These are phyloP conservation scores for Alternaria longipes DNA, from an alignment of 2,329 filamentous ascomycete species.

Conservation along the genomic window DNA sequence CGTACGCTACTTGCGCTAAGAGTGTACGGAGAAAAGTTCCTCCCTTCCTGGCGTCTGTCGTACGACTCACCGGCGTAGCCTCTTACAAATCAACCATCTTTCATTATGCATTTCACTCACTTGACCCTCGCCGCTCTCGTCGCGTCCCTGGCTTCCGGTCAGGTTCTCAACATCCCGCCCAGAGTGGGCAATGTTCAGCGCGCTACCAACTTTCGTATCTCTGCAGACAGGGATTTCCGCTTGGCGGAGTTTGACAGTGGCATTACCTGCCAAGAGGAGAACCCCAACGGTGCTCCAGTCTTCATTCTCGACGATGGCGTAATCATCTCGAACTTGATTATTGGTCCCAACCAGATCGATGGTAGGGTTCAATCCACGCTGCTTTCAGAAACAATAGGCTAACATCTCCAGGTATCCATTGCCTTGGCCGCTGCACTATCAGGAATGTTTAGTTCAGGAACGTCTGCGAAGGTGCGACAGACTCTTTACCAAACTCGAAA, in stretches of 20 bases:
- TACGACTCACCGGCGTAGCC: too few species aligned
- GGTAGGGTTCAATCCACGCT: not conserved
- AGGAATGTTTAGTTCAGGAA: too few species aligned
- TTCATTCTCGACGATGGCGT: not conserved
- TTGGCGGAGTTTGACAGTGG: not conserved
- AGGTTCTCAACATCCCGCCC: not conserved
- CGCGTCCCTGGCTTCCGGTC: not conserved
- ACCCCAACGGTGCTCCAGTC: not conserved
- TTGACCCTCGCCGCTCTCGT: not conserved
- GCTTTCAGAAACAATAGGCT: too few species aligned
- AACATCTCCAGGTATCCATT: too few species aligned
- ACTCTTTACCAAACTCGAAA: too few species aligned
- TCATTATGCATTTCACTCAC: not conserved
- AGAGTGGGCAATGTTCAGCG: not conserved
- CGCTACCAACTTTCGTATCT: not conserved
- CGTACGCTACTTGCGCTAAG: too few species aligned
- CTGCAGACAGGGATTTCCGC: not conserved
- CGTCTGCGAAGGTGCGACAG: too few species aligned
- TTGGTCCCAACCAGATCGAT: not conserved
- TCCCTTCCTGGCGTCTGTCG: too few species aligned
- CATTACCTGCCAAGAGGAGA: not conserved
- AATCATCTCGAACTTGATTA: not conserved
- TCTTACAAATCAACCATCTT: not conserved
- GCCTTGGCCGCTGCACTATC: too few species aligned
- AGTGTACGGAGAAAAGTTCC: too few species aligned